Base-by-base conservation (phyloP, 2,329 filamentous ascomycete genomes). In the Penicillium verrucosum region DNA sequence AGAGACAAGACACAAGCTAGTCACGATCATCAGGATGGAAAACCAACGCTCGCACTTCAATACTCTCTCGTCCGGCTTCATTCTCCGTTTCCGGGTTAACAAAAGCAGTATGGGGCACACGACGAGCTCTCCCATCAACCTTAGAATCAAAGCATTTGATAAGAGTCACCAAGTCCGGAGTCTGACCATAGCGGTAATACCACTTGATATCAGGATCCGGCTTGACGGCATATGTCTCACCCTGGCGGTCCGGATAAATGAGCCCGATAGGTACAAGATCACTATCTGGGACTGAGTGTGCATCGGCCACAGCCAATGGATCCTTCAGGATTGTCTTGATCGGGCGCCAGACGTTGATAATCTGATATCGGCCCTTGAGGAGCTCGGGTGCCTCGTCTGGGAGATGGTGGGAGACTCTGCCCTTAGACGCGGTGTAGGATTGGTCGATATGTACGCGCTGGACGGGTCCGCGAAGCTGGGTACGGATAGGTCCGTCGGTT, bases 71-170 rank as follows among this genome's bases (percentile, higher is more conserved):
- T 0, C 50, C 41, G 25, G 42, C 68, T 49, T 75, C 69, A 12
- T 69, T 58, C 16, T 76, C 72, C 10, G 77, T 76, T n/a, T 74
- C 77, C 1, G 77, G 72, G 66, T 84, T 78, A 18, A 70, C 70
- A 73, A 86, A 85, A 2, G 82, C 80, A 6, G 78, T 77, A 62
- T 85, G 83, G n/a, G 82, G 82, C 32, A 82, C 78, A 4, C 81
- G 68, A 10, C 81, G 74, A 6, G 82, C 80, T 27, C 80, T 69
- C 0, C 81, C 82, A 66, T 84, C 82, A 25, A 73, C 73, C 75
- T 83, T 82, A 27, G 75, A 82, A 68, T 87, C 85, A 65, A 81
- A 86, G 64, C 82, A 85, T 68, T 86, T 87, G 70, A 87, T 83
- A 42, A 87, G 64, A 3, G 83, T 74, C 4, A 82, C 80, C 71